Conservation (phyloP, 2,329 filamentous ascomycete species). For the Chaetomium globosum region DNA sequence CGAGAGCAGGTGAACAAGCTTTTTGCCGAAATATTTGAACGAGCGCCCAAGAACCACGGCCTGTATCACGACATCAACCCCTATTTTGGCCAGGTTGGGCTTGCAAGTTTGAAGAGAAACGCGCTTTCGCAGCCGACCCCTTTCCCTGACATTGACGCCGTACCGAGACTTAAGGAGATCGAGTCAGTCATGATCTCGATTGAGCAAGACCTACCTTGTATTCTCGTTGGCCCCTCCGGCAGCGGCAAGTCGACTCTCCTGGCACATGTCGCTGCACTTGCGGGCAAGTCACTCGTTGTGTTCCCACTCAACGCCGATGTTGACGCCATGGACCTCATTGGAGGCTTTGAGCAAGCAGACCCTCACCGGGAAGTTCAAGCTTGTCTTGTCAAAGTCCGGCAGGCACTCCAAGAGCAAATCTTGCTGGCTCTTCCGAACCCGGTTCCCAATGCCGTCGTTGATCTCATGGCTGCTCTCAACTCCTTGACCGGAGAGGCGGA, state of each 20-base stretch:
- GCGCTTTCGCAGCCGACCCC: constrained; percentile 53
- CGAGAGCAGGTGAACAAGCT: constrained; percentile 65
- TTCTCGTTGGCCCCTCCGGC: constrained; percentile 82
- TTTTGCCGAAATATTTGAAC: constrained; percentile 66
- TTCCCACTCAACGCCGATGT: constrained; percentile 93
- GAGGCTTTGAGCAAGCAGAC: constrained; percentile 94
- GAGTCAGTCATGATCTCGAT: constrained; percentile 88
- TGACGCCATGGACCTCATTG: constrained; percentile 95
- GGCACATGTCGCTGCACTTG: constrained; percentile 75
- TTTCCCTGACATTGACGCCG: constrained; percentile 55
- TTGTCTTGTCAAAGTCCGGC: constrained; percentile 50
- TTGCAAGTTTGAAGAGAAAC: constrained; percentile 70
- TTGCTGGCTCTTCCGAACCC: constrained; percentile 52
- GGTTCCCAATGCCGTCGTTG: constrained; percentile 52
- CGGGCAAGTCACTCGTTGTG: constrained; percentile 74
- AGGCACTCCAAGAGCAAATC: constrained; percentile 52
- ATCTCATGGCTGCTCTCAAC: constrained; percentile 56
- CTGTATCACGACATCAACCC: constrained; percentile 72
- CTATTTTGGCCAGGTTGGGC: constrained; percentile 73
- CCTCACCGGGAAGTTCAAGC: constrained; percentile 70
- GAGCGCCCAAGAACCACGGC: constrained; percentile 57
- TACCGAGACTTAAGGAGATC: constrained; percentile 67
- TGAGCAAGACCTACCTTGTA: constrained; percentile 83
- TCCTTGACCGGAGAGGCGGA: constrained; percentile 45
- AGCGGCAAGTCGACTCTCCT: constrained; percentile 84